A percentile compares a stretch with the other conserved stretches of the same genome.
Conservation (phyloP, 352 stramenopile genomes). For the Pythium aristosporum region DNA sequence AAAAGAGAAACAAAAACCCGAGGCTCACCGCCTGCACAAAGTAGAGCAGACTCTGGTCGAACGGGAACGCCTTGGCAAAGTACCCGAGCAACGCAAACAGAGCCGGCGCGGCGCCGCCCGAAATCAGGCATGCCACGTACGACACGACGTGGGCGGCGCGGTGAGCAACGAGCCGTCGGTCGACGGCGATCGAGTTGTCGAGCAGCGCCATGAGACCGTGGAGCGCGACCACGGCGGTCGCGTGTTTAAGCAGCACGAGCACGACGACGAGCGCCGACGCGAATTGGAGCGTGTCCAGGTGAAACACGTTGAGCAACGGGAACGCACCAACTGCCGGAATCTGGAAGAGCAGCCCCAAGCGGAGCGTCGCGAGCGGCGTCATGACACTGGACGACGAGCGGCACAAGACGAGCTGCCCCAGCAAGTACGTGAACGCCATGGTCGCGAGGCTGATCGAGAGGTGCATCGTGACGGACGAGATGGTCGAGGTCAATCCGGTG, state of each 20-base stretch:
- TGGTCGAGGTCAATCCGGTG: conserved; percentile 23
- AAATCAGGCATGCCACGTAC: conserved; percentile 59
- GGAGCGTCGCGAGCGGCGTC: conserved; percentile 74
- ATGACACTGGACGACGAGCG: conserved; percentile 66
- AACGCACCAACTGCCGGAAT: conserved; percentile 68
- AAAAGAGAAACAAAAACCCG: conserved; percentile 72
- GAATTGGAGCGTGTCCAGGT: conserved; percentile 63
- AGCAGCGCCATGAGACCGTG: conserved; percentile 67
- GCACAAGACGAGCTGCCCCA: conserved; percentile 49
- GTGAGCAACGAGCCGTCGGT: conserved; percentile 69
- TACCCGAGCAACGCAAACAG: conserved; percentile 78
- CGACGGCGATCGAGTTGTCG: conserved; percentile 79
- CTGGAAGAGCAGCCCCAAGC: conserved; percentile 74
- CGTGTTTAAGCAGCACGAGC: conserved; percentile 63
- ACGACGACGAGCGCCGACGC: conserved; percentile 57
- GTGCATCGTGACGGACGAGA: conserved; percentile 63
- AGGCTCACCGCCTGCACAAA: conserved; percentile 69
- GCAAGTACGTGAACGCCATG: conserved; percentile 51
- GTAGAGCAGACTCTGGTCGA: conserved; percentile 79
- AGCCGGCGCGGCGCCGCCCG: conserved; percentile 43
- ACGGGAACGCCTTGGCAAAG: conserved; percentile 72
- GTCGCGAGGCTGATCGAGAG: conserved; percentile 49
- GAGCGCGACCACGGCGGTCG: conserved; percentile 54
- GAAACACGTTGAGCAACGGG: conserved; percentile 69
- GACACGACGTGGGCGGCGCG: conserved; percentile 57